phyloP scores from a whole-genome alignment of 139 green algal genomes.

The Tetraselmis chui region DNA sequence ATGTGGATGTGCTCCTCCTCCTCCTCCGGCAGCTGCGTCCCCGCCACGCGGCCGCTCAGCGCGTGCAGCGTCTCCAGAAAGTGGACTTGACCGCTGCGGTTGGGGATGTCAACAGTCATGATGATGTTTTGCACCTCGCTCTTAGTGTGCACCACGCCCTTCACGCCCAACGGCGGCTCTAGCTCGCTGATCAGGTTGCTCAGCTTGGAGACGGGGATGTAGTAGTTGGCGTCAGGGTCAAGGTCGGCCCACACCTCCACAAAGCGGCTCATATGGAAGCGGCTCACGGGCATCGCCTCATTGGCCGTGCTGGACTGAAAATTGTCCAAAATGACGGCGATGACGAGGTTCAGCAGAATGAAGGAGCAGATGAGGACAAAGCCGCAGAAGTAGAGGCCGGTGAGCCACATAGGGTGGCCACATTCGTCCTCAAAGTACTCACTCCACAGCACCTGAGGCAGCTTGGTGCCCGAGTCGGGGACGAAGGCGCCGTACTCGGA shows the following conservation, averaged over 20 bases:
- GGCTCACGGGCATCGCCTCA: conserved; percentile 30
- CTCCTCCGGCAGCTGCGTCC: conserved; percentile 30
- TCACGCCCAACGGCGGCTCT: conserved; percentile 35
- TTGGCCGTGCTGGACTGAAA: conserved; percentile 12
- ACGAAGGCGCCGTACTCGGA: neutral
- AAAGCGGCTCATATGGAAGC: conserved; percentile 26
- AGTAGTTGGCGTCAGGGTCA: conserved; percentile 37
- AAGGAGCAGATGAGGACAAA: conserved; percentile 62
- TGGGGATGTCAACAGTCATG: conserved; percentile 39
- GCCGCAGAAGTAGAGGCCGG: conserved; percentile 55
- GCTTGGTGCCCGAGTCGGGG: neutral
- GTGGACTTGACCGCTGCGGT: conserved; percentile 32
- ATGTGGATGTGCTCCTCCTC: conserved; percentile 16
- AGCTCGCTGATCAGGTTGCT: conserved; percentile 32
- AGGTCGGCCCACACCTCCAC: conserved; percentile 39
- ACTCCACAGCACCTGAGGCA: too few relatives aligned
- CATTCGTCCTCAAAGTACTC: neutral
- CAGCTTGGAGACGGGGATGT: conserved; percentile 37
- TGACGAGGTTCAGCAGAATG: conserved; percentile 69
- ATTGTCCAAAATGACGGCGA: conserved; percentile 41
- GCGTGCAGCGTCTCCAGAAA: conserved; percentile 65
- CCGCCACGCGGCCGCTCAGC: conserved; percentile 46
- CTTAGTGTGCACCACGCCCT: conserved; percentile 13
- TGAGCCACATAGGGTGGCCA: neutral
- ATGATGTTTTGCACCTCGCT: conserved; percentile 37